phyloP scores from a whole-genome alignment of 768 basidiomycete genomes.

The Naganishia vishniacii region DNA sequence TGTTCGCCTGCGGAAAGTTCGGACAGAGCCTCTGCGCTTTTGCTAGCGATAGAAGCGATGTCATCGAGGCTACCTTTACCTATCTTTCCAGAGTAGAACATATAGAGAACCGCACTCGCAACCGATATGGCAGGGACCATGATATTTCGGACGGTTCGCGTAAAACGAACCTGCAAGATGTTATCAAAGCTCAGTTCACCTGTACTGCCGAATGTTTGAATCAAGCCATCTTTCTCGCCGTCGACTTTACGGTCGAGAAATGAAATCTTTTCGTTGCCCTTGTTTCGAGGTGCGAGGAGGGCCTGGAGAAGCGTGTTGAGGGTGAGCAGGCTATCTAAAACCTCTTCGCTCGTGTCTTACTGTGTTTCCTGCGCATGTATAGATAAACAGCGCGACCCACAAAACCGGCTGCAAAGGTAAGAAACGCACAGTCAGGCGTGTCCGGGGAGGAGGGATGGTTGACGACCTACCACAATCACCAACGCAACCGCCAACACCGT shows the following conservation, averaged over 20 bases:
- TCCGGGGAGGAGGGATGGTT: background rate
- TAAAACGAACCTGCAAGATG: conserved; percentile 5
- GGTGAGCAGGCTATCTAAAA: background rate
- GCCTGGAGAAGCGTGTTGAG: background rate
- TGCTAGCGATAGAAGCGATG: background rate
- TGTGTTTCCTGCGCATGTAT: background rate
- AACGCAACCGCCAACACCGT: background rate
- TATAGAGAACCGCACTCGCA: background rate
- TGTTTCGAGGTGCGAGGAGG: conserved; percentile 2
- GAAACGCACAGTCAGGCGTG: background rate
- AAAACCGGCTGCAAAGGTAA: background rate
- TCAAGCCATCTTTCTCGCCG: too few relatives aligned
- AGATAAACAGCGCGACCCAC: background rate
- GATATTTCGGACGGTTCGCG: conserved; percentile 6
- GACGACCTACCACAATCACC: background rate
- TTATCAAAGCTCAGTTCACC: conserved; percentile 5
- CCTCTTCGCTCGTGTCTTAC: background rate
- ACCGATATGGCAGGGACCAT: background rate
- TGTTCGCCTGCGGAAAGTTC: background rate
- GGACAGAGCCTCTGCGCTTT: background rate
- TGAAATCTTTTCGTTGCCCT: background rate
- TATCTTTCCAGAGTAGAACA: background rate
- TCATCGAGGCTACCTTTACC: too few relatives aligned
- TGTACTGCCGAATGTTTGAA: background rate
- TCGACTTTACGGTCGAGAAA: background rate